Percentiles rank a stretch among this genome's conserved stretches.
These are phyloP conservation scores for Coemansia sp. DNA, from an alignment of 192 early-diverging fungal species.

Conservation along the genomic window DNA sequence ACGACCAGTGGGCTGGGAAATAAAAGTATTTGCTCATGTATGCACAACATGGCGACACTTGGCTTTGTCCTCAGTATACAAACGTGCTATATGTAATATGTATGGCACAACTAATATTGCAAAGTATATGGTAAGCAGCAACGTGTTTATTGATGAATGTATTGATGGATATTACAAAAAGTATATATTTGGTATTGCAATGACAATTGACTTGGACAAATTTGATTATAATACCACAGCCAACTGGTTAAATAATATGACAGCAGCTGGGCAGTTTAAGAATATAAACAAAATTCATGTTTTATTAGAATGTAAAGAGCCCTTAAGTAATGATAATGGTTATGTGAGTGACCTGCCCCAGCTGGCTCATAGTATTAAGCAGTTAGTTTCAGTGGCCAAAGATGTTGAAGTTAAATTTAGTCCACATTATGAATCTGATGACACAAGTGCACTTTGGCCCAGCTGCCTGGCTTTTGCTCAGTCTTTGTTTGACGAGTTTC, in stretches of 20 bases:
- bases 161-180: background rate
- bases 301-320: too few species aligned
- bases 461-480: background rate
- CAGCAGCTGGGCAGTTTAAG: too few species aligned
- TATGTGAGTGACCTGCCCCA: background rate
- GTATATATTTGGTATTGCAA: too few species aligned
- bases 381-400: too few species aligned
- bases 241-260: too few species aligned
- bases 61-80: background rate
- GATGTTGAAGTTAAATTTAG: too few species aligned
- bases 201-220: too few species aligned
- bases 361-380: background rate
- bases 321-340: background rate
- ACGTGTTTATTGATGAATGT: background rate
- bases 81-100: background rate
- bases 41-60: background rate
- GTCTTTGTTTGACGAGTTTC: background rate
- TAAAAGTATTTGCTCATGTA: background rate
- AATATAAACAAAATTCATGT: too few species aligned
- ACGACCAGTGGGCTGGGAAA: too few species aligned
- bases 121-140: background rate
- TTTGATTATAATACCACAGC: too few species aligned
- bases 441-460: background rate
- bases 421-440: too few species aligned
- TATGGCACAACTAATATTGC: background rate